Percentiles rank a stretch among this genome's conserved stretches.
Evolutionary conservation across 768 basidiomycete species (phyloP).

Genomic region (Naganishia vaughanmartiniae): DNA sequence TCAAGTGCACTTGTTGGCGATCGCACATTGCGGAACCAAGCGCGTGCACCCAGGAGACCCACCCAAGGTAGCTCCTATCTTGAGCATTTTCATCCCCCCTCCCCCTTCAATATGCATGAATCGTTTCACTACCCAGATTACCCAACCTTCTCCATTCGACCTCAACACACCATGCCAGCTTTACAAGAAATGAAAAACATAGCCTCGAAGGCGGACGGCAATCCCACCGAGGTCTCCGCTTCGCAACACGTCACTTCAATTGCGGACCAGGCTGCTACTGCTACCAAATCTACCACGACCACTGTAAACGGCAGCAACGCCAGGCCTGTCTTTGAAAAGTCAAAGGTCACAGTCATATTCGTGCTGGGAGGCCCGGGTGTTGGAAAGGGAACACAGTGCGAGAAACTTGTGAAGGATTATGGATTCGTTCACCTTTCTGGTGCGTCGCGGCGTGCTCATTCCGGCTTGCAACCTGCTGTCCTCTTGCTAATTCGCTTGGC

Average conservation of each 20-base stretch:
- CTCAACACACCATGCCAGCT: background rate
- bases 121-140: no score
- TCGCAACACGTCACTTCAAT: slow-evolving; percentile 13
- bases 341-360: slow-evolving; percentile 81
- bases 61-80: no score
- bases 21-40: no score
- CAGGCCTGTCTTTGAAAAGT: slow-evolving; percentile 62
- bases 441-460: slow-evolving; percentile 44
- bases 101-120: no score
- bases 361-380: slow-evolving; percentile 97
- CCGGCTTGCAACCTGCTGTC: background rate
- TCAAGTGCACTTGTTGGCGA: no score
- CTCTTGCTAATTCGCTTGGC: background rate
- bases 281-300: slow-evolving; percentile 15
- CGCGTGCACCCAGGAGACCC: no score
- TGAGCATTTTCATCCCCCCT: no score
- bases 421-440: slow-evolving; percentile 91
- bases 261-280: slow-evolving; percentile 21
- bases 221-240: slow-evolving; percentile 15
- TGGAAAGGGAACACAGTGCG: slow-evolving; percentile 95
- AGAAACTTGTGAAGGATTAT: slow-evolving; percentile 74
- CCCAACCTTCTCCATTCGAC: background rate
- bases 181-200: slow-evolving; percentile 18
- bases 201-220: slow-evolving; percentile 11
- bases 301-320: background rate